Evolutionary conservation across 306 rosid species (phyloP), one percentile per base, ranked within the genome.

Genomic region (Prunus mume): DNA sequence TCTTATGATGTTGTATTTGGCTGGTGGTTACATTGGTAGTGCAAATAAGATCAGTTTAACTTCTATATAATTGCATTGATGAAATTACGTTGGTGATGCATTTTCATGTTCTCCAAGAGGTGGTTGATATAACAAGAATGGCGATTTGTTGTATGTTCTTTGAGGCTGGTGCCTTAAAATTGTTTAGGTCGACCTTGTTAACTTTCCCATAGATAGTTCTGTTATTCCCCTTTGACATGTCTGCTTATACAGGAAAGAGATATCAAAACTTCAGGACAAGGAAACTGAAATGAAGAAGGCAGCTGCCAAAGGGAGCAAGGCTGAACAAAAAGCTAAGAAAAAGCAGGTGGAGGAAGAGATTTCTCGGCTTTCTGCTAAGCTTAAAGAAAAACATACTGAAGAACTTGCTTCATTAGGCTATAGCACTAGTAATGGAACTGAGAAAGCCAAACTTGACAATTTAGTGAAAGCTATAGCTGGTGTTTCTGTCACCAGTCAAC

Each of bases 281-380:
- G 98, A 96, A 91, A 75, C 79, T 58, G 96, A 82, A 79, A 82
- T 89, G 89, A 92, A 92, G 74, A 95, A 88, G 84, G 84, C 86
- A 14, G 96, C 99, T 13, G 99, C 97, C 49, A 89, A 82, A 82
- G 97, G 97, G 46, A 92, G 98, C 97, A 96, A 92, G 82, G 98
- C 99, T 68, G 96, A 91, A 82, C 98, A 92, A 86, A 92, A 89
- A 82, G 75, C 89, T 49, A 96, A 92, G 89, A 96, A 96, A 79
- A 96, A 88, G 80, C 96, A 92, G 78, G 98, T 96, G 83, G 99
- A 96, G 89, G 98, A 90, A 80, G 93, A 91, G 80, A 80, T 96
- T 73, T 77, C 98, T 84, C 89, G 77, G 77, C 87, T 87, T 70
- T 96, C 97, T 79, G 73, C 88, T 9, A 80, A 86, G 80, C 93